Conservation (phyloP, 2,329 filamentous ascomycete species). For the Celoporthe dispersa region DNA sequence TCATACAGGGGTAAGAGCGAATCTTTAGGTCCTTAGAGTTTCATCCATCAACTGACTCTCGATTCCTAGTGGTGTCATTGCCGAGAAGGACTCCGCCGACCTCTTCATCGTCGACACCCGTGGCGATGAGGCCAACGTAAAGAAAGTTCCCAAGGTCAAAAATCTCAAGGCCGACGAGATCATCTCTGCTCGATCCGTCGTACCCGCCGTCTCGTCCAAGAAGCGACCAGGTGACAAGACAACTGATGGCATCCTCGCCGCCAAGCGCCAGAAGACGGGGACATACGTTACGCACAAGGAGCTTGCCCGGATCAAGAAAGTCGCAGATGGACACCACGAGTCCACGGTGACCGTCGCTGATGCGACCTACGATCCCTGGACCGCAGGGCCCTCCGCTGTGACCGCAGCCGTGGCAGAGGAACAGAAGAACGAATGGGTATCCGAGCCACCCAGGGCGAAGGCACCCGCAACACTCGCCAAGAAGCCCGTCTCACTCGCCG, state of each 20-base stretch:
- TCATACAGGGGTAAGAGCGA: slow-evolving; percentile 80
- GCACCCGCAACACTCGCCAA: slow-evolving; percentile 77
- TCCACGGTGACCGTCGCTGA: slow-evolving; percentile 59
- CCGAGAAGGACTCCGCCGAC: slow-evolving; percentile 80
- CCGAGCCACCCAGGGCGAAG: slow-evolving; percentile 43
- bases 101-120: slow-evolving; percentile 83
- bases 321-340: slow-evolving; percentile 75
- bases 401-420: slow-evolving; percentile 52
- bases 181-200: slow-evolving; percentile 78
- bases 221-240: slow-evolving; percentile 76
- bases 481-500: slow-evolving; percentile 80
- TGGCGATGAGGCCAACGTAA: slow-evolving; percentile 69
- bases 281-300: slow-evolving; percentile 82
- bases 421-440: slow-evolving; percentile 46
- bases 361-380: slow-evolving; percentile 82
- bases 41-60: not conserved
- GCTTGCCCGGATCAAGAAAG: slow-evolving; percentile 73
- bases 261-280: slow-evolving; percentile 76
- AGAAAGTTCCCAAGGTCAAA: slow-evolving; percentile 71
- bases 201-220: slow-evolving; percentile 76
- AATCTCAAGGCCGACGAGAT: slow-evolving; percentile 90
- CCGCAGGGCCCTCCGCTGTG: slow-evolving; percentile 38
- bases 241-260: slow-evolving; percentile 72
- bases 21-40: too few relatives aligned
- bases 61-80: slow-evolving; percentile 69